Base-by-base conservation (phyloP, 495 filamentous ascomycete genomes). In the Polyplosphaeria fusca region DNA sequence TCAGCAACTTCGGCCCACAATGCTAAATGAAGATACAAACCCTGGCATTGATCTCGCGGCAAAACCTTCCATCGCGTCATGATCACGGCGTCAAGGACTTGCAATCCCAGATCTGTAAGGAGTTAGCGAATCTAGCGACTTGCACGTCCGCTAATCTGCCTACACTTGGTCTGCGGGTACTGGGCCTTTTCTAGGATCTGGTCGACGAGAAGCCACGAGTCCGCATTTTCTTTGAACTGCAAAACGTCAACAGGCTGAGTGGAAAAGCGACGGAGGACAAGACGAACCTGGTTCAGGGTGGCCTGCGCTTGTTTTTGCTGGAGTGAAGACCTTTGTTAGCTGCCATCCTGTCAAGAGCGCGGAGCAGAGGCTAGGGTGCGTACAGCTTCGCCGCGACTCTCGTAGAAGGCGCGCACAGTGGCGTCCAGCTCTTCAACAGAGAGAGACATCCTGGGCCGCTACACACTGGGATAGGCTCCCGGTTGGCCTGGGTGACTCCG, bases 1-100 rank as follows among this genome's bases (percentile, higher is more conserved):
- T 35, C 30, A 35, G 30, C 14, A 35, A 14, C 14, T 35, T 7
- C 30, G 30, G 30, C 30, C 14, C 14, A 14, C 30, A 35, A 35
- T 7, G 30, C 7, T 35, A 35, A 14, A 14, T 35, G 7, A 7
- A 35, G 30, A n/a, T 59, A 56, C 70, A 55, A 70, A 89, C 89
- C 91, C 79, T 94, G 84, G 68, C 94, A 94, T 72, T 99, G 93
- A 42, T 96, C 92, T 66, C 89, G 82, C 18, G 94, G 93, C 52
- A 97, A 74, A 39, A 97, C 89, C 74, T 95, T 99, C 94, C 93
- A 97, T 74, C 92, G 85, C 41, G 94, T 99, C 85, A 94, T 92
- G 64, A 97, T 97, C 58, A 99, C 93, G 79, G 87, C 88, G 73
- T 99, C 94, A 45, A 97, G 83, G 51, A 99, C 90, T 75, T 97